Percentiles rank a stretch among this genome's conserved stretches.
Conservation (phyloP, 2,329 filamentous ascomycete genomes). For the Pseudohalonectria lignicola region DNA sequence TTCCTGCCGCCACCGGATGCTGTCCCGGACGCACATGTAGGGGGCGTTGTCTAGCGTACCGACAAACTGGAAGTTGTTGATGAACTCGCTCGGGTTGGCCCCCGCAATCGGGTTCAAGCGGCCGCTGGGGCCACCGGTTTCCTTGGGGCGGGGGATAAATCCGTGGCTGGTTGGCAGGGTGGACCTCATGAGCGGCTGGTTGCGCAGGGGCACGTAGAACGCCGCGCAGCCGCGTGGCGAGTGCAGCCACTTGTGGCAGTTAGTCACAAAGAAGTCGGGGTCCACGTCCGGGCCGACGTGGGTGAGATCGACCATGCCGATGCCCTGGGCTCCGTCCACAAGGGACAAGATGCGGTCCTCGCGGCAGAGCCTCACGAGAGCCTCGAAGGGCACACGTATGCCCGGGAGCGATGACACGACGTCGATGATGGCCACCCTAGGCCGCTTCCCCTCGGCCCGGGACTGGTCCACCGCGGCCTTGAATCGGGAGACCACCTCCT, state of each 20-base stretch:
- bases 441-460: slow-evolving; percentile 44
- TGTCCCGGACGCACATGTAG: slow-evolving; percentile 61
- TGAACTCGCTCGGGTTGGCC: slow-evolving; percentile 44
- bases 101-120: slow-evolving; percentile 25
- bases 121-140: background rate
- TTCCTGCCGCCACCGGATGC: slow-evolving; percentile 58
- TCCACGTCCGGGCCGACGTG: slow-evolving; percentile 42
- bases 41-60: slow-evolving; percentile 66
- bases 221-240: slow-evolving; percentile 71
- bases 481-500: slow-evolving; percentile 53
- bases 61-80: slow-evolving; percentile 63
- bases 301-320: slow-evolving; percentile 69
- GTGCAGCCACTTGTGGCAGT: slow-evolving; percentile 87
- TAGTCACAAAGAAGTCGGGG: slow-evolving; percentile 79
- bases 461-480: slow-evolving; percentile 42
- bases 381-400: slow-evolving; percentile 68
- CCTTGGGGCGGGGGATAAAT: slow-evolving; percentile 39
- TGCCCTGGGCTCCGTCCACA: slow-evolving; percentile 75
- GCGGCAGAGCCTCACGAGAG: slow-evolving; percentile 51
- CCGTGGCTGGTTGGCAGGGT: slow-evolving; percentile 75
- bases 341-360: slow-evolving; percentile 59
- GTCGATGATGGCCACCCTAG: slow-evolving; percentile 66
- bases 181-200: slow-evolving; percentile 64
- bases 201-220: slow-evolving; percentile 65
- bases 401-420: slow-evolving; percentile 71